Evolutionary conservation across 2,329 filamentous ascomycete species (phyloP).

Genomic region (Trichophyton schoenleinii): DNA sequence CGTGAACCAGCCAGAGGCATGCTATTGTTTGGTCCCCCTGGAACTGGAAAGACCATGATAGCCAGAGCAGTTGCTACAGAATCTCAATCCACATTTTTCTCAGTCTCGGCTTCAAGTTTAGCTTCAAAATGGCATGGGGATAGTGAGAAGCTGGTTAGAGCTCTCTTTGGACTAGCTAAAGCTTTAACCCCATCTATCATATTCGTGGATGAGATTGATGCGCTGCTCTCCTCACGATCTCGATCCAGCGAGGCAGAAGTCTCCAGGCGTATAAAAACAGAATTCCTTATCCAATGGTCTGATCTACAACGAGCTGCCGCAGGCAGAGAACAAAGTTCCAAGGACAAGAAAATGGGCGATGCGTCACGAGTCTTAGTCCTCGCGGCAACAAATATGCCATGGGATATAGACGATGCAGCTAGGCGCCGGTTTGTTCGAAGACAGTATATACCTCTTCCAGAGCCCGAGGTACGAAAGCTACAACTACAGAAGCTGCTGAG

Average conservation of each 20-base stretch:
- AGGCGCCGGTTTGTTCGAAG: conserved; percentile 78
- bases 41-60: conserved; percentile 98
- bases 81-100: conserved; percentile 90
- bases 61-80: conserved; percentile 90
- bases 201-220: conserved; percentile 97
- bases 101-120: conserved; percentile 84
- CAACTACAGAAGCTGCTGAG: conserved; percentile 70
- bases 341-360: conserved; percentile 61
- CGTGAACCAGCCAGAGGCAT: conserved; percentile 90
- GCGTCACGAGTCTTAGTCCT: conserved; percentile 81
- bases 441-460: conserved; percentile 91
- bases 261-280: conserved; percentile 86
- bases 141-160: conserved; percentile 88
- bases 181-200: conserved; percentile 87
- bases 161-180: conserved; percentile 82
- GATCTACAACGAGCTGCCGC: conserved; percentile 85
- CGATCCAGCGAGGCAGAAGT: conserved; percentile 77
- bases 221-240: conserved; percentile 70
- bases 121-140: conserved; percentile 95
- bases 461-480: conserved; percentile 63
- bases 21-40: conserved; percentile 89
- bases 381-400: conserved; percentile 89
- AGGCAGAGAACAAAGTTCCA: conserved; percentile 54
- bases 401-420: conserved; percentile 95
- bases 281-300: conserved; percentile 96